Evolutionary conservation across 192 early-diverging fungal species (phyloP).

Genomic region (Borealophlyctis nickersoniae): DNA sequence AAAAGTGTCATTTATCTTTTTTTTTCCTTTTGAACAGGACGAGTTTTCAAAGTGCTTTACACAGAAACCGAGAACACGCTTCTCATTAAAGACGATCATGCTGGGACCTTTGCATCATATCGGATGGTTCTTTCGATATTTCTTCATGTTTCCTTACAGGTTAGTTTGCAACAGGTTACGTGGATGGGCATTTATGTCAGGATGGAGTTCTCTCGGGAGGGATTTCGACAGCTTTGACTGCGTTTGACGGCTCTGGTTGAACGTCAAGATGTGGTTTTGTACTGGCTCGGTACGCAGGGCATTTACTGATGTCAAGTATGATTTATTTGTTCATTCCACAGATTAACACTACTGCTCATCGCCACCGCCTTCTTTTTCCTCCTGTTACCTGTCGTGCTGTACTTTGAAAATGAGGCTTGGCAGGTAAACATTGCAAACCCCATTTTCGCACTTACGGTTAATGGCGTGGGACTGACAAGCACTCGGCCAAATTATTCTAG

Average conservation of each 20-base stretch:
- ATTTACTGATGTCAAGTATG: conserved; percentile 9
- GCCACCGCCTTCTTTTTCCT: conserved; percentile 43
- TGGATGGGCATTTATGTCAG: too few relatives aligned
- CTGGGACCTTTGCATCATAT: conserved; percentile 28
- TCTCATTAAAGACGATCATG: conserved; percentile 30
- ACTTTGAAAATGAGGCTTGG: conserved; percentile 33
- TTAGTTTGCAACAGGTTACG: too few relatives aligned
- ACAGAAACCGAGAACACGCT: conserved; percentile 42
- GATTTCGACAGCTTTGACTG: too few relatives aligned
- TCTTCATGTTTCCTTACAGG: conserved; percentile 43
- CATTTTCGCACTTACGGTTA: too few relatives aligned
- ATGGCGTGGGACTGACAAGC: too few relatives aligned
- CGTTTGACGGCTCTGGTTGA: too few relatives aligned
- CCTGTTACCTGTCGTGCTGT: conserved; percentile 41
- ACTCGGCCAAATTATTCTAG: conserved; percentile 25
- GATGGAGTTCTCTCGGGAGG: too few relatives aligned
- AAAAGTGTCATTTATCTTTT: too few relatives aligned
- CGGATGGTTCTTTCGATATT: conserved; percentile 39
- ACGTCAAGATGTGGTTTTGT: too few relatives aligned
- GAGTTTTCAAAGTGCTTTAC: conserved; percentile 55
- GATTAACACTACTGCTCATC: conserved; percentile 19
- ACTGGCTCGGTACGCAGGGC: background rate
- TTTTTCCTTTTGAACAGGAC: conserved; percentile 27
- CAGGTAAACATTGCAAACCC: conserved; percentile 18
- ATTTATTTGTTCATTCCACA: conserved; percentile 16